These are phyloP conservation scores for Arxiozyma telluris DNA, from an alignment of 1,139 yeast genomes.

Conservation along the genomic window DNA sequence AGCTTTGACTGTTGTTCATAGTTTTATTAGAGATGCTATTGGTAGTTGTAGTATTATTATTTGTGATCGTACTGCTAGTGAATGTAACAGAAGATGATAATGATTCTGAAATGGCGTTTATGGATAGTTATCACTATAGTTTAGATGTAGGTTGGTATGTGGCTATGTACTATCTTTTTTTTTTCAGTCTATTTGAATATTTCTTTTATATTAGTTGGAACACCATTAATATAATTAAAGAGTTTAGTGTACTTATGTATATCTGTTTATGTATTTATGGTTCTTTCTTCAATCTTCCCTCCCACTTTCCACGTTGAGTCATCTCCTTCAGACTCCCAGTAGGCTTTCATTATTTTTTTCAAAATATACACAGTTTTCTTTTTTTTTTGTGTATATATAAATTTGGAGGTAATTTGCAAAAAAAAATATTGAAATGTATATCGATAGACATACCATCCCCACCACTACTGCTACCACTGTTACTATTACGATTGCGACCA, in stretches of 20 bases:
- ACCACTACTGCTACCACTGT: too few relatives aligned
- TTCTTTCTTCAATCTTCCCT: neutral
- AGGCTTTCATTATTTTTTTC: neutral
- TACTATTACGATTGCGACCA: too few relatives aligned
- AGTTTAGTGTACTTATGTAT: neutral
- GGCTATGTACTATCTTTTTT: neutral
- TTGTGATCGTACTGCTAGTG: constrained; percentile 8
- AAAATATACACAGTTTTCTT: neutral
- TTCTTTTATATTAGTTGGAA: neutral
- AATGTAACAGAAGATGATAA: constrained; percentile 14
- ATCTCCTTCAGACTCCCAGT: neutral
- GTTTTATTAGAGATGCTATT: neutral
- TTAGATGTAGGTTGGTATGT: neutral
- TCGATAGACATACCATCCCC: too few relatives aligned
- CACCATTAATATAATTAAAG: neutral
- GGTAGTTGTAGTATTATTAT: neutral
- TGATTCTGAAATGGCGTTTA: constrained; percentile 15
- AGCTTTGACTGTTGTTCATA: constrained; percentile 5
- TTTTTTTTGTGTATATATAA: too few relatives aligned
- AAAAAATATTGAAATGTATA: too few relatives aligned
- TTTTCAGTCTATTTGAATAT: neutral
- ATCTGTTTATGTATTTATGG: neutral
- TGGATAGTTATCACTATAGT: neutral
- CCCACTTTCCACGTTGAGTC: neutral
- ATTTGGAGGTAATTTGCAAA: neutral